Evolutionary conservation across 768 basidiomycete genomes (phyloP), one percentile per base, ranked within the genome.

Genomic region (Galerina marginata): DNA sequence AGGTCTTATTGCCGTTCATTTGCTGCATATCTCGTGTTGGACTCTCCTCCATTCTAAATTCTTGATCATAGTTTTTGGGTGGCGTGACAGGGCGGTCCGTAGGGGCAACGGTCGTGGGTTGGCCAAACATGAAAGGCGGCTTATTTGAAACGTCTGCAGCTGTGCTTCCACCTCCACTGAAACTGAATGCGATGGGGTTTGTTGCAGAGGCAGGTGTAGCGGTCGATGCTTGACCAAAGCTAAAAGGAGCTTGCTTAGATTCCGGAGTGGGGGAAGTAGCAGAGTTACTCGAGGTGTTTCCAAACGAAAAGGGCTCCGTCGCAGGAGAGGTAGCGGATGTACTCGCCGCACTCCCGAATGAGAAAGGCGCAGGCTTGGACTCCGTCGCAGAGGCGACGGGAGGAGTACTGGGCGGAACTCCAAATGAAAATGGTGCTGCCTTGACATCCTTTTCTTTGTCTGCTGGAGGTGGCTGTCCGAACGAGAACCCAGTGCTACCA

Each of bases 21-120:
- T 83, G 82, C 71, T 82, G 81, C 67, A 85, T 74, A 9, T 88
- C 88, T 59, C 90, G 80, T 2, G 83, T 86, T 1, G 91, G 91
- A 64, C 91, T 93, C 72, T 92, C 91, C 42, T 93, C 91, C 91
- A 93, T 93, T 57, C 75, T 83, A 64, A 89, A 83, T 60, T 91
- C 91, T 50, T 87, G 82, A 46, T 87, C 88, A 37, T 79, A 77
- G 58, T 79, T 85, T 67, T 77, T 81, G 3, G 91, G 91, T 9
- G 90, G 89, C 0, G 90, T 91, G 5, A 77, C 74, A n/a, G 89
- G 80, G 20, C 87, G 78, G 26, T 78, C 71, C 11, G 76, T 70
- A 1, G 75, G 65, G 25, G 76, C 52, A 10, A 75, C 64, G 12
- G 68, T 55, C 36, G 65, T 64, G 11, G 80, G 58, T 36, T 75